A percentile compares a stretch with the other conserved stretches of the same genome.
These are phyloP conservation scores for Diplodia intermedia DNA, from an alignment of 2,329 filamentous ascomycete species.

Conservation along the genomic window DNA sequence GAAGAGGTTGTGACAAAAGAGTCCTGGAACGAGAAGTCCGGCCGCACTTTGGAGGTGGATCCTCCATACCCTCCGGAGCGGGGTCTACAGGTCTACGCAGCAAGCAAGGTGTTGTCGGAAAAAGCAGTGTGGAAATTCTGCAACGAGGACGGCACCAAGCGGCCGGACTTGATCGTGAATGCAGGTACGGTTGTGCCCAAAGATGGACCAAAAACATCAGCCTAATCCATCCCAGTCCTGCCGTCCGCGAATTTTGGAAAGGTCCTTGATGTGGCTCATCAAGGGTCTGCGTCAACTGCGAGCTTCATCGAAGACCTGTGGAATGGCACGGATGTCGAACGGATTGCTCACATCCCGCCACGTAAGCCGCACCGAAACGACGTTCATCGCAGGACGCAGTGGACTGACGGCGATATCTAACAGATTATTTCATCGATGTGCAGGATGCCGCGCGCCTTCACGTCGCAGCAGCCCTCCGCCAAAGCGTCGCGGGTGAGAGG, in stretches of 20 bases:
- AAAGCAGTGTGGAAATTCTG: conserved; percentile 53
- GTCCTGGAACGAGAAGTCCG: conserved; percentile 45
- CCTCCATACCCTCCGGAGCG: conserved; percentile 37
- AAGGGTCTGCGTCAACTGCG: conserved; percentile 35
- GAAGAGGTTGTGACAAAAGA: conserved; percentile 40
- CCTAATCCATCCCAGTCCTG: neutral
- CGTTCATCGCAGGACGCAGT: no score
- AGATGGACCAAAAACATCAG: no score
- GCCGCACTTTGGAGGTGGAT: conserved; percentile 43
- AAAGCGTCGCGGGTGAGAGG: conserved; percentile 33
- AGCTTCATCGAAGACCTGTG: conserved; percentile 32
- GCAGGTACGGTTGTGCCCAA: conserved; percentile 32
- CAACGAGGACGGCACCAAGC: conserved; percentile 41
- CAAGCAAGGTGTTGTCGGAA: conserved; percentile 54
- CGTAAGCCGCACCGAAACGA: neutral
- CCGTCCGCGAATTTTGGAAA: conserved; percentile 34
- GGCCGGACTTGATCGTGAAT: conserved; percentile 51
- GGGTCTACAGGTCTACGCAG: conserved; percentile 47
- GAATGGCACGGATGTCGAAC: conserved; percentile 25
- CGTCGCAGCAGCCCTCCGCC: conserved; percentile 36
- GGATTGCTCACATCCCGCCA: neutral
- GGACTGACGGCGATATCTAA: neutral
- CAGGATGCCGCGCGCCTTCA: conserved; percentile 38
- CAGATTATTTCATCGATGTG: conserved; percentile 37
- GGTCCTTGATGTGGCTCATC: conserved; percentile 32